phyloP scores from a whole-genome alignment of 2,329 filamentous ascomycete genomes.

The Penicillium sp. region DNA sequence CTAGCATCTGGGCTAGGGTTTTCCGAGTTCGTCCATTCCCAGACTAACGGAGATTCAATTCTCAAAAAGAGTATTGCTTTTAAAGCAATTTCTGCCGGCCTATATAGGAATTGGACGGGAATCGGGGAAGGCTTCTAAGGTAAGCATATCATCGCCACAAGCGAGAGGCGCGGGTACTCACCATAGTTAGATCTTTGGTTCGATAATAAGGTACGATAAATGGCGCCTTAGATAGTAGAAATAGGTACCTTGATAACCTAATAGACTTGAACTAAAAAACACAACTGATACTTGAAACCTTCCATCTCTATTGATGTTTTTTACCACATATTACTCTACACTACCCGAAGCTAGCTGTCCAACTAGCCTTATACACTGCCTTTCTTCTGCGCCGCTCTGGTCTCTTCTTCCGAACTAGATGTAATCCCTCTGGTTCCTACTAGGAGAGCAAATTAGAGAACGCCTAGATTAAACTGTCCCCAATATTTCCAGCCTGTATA shows the following conservation, averaged over 20 bases:
- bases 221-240: not conserved
- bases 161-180: not conserved
- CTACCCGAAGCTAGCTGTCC: not conserved
- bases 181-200: not conserved
- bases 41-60: not conserved
- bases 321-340: not conserved
- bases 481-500: not conserved
- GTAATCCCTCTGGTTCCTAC: not conserved
- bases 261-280: not conserved
- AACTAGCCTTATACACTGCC: not conserved
- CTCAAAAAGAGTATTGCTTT: not conserved
- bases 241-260: not conserved
- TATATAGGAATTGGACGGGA: not conserved
- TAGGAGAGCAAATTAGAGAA: slow-evolving; percentile 1
- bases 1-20: not conserved
- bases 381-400: not conserved
- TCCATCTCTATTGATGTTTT: not conserved
- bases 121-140: not conserved
- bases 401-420: slow-evolving; percentile 4
- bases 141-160: not conserved
- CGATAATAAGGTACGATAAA: not conserved
- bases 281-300: not conserved
- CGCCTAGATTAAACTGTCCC: not conserved
- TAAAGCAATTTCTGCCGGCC: not conserved
- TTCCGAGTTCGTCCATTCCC: not conserved